These are phyloP conservation scores for Pleoardoris graminearum DNA, from an alignment of 2,329 filamentous ascomycete species.

Conservation along the genomic window DNA sequence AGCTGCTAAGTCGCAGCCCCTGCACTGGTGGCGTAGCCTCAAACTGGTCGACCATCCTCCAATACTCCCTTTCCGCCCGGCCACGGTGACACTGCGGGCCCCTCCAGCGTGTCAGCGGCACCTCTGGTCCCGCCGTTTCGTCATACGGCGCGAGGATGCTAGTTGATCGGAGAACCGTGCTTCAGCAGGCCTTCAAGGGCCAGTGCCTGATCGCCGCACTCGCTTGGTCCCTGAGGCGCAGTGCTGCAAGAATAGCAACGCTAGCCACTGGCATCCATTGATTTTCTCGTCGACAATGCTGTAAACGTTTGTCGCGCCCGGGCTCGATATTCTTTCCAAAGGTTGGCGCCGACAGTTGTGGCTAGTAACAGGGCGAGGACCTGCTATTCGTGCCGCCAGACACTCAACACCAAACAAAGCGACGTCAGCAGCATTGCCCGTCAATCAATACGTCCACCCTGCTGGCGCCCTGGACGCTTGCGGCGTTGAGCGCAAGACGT, in stretches of 20 bases:
- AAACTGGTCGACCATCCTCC: conserved; percentile 25
- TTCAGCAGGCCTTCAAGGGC: conserved; percentile 1
- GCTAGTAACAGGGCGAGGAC: not conserved
- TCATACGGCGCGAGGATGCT: conserved; percentile 11
- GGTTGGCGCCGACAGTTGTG: not conserved
- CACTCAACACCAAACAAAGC: not conserved
- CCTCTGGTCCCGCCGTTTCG: conserved; percentile 2
- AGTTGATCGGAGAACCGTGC: conserved; percentile 21
- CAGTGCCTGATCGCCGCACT: conserved; percentile 39
- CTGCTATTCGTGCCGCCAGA: not conserved
- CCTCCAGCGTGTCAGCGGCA: conserved; percentile 12
- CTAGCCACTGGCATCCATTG: conserved; percentile 16
- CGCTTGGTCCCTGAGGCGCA: conserved; percentile 34
- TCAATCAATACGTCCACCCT: conserved; percentile 17
- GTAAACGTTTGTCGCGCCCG: conserved; percentile 10
- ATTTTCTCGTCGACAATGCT: conserved; percentile 11
- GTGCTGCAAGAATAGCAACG: conserved; percentile 41
- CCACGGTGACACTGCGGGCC: conserved; percentile 9
- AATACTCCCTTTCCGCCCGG: conserved; percentile 27
- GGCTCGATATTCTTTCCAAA: conserved; percentile 18
- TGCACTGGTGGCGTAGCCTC: conserved; percentile 27
- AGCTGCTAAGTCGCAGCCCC: conserved; percentile 34
- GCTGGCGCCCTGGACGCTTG: not conserved
- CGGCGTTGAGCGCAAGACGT: too few relatives aligned
- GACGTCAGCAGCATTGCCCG: conserved; percentile 8